Base-by-base conservation (phyloP, 164 flowering plant species). In the Protea cynaroides region DNA sequence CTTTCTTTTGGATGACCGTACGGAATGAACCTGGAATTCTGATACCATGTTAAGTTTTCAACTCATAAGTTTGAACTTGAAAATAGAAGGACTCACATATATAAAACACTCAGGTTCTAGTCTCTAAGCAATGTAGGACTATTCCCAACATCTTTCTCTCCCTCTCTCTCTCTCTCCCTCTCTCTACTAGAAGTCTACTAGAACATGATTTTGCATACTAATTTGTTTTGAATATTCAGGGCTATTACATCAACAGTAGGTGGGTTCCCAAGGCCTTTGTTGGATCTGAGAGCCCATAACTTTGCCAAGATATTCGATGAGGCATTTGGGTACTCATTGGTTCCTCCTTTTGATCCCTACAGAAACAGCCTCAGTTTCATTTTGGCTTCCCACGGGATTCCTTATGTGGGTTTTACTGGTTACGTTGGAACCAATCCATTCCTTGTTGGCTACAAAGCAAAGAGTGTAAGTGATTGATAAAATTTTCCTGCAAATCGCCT, bases 291-390 rank as follows among this genome's bases (percentile, higher is more conserved):
- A 40, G 23, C 71, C 0, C 17, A 34, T 3, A 63, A 61, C 19
- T 89, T 85, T 43, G 84, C 83, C 1, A 71, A 12, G 1, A 0
- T 79, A 8, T 15, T 89, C 0, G 67, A 85, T 14, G 11, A 68
- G 11, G 89, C 89, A 21, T 60, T 86, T 44, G 87, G 83, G 15
- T 19, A 52, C 23, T 14, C n/a, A 15, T 62, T 86, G 8, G 12
- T 36, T 5, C 96, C 96, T 6, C 90, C 85, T 2, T 86, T 89
- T 38, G 76, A 86, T 43, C 90, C 92, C 0, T 86, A 86, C 43
- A 49, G 66, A 1, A 71, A 78, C 59, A 65, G 80, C 56, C 11
- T 89, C 66, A 84, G 75, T 62, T 86, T 62, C 69, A 71, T 89
- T 66, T 21, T 89, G 43, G 83, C 78, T 15, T 64, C 67, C 15